Evolutionary conservation across 805 yeast species (phyloP).

Genomic region (Barnettozyma vustinii): DNA sequence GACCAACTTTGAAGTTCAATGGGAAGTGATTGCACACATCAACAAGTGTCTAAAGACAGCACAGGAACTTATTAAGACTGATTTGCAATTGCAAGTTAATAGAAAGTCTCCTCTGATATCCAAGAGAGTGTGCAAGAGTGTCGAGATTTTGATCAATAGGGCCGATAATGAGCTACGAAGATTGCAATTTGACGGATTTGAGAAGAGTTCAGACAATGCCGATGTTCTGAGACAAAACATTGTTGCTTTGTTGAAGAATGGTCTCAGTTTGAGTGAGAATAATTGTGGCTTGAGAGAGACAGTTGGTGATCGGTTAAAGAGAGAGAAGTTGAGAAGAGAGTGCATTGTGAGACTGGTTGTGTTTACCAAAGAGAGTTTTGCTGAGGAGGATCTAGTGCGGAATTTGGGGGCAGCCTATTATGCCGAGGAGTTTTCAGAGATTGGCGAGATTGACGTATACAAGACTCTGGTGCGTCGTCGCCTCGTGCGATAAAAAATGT

Average conservation of each 20-base stretch:
- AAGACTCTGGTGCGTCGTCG: neutral
- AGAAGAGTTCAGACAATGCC: conserved; percentile 10
- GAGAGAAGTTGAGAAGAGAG: conserved; percentile 21
- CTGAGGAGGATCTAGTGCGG: conserved; percentile 17
- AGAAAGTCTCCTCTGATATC: conserved; percentile 17
- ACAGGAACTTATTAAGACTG: conserved; percentile 14
- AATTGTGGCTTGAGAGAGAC: conserved; percentile 25
- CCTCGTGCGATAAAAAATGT: neutral
- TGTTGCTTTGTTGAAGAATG: conserved; percentile 21
- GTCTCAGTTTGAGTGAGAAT: conserved; percentile 16
- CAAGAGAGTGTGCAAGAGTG: conserved; percentile 15
- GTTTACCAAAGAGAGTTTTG: conserved; percentile 12
- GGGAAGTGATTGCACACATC: conserved; percentile 12
- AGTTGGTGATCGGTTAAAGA: conserved; percentile 13
- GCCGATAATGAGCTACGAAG: conserved; percentile 23
- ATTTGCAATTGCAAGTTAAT: conserved; percentile 11
- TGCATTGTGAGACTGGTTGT: conserved; percentile 20
- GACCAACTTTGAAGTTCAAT: conserved; percentile 7
- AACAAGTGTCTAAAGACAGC: conserved; percentile 16
- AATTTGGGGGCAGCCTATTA: conserved; percentile 18
- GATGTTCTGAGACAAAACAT: conserved; percentile 13
- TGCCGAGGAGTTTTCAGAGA: conserved; percentile 15
- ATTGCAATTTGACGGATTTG: neutral
- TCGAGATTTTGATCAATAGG: conserved; percentile 20
- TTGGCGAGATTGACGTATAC: conserved; percentile 10